Evolutionary conservation across 176 grass and related monocot species (phyloP), one percentile per base, ranked within the genome.

Genomic region (Aegilops speltoides): DNA sequence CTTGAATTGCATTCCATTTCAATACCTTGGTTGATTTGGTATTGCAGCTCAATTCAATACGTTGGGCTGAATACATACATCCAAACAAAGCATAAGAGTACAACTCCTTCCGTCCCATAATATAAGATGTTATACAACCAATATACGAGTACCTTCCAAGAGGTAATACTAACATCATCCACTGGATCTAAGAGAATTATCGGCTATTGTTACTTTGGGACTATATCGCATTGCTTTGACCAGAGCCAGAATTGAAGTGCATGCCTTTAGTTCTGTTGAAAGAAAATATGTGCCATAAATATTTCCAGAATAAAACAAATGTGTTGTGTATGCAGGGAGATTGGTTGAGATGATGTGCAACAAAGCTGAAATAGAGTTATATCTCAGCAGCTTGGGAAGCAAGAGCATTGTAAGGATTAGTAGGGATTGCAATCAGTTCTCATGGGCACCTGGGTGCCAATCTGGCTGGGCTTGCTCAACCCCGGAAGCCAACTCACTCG

Each of bases 361-460:
- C 19, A 32, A 22, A 80, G 60, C 46, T 68, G 87, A 89, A 82
- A 43, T 93, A 54, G 28, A 78, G 60, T 75, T 85, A 64, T 84
- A 81, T 68, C 6, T 80, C 38, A 74, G 36, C 43, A 77, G 29
- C 78, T 83, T 95, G 88, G 65, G 73, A 74, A 84, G 71, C 45
- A 73, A 28, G 67, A 73, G 80, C 32, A 75, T 36, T 28, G 7
- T 67, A 60, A 90, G 74, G 81, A 68, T 92, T 65, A 95, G 87
- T 79, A 90, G 8, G 31, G 89, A 95, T 41, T 95, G 93, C 70
- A 89, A 95, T 33, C 87, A 67, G 26, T 87, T 8, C 48, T 86
- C 86, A 46, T 92, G 88, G 90, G 90, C 85, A 74, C 32, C 45
- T 68, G 90, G 93, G 57, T 95, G 93, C 68, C 90, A 92, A 86